Percentiles rank a stretch among this genome's conserved stretches.
These are phyloP conservation scores for Schizonepeta tenuifolia DNA, from an alignment of 257 asterid genomes.

Conservation along the genomic window DNA sequence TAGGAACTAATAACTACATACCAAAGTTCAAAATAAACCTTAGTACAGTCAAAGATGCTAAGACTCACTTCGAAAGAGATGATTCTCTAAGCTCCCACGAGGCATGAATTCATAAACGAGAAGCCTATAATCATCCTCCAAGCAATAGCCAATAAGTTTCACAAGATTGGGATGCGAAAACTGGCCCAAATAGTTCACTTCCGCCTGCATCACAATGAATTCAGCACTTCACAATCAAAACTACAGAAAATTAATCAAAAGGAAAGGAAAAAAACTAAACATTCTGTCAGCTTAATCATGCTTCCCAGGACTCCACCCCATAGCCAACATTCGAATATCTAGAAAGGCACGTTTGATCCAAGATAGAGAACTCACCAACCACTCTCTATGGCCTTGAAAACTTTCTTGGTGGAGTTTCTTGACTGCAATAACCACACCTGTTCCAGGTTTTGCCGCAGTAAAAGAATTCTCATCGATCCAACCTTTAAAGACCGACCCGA, in stretches of 20 bases:
- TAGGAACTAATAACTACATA: neutral
- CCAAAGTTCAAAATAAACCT: neutral
- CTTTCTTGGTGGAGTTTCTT: constrained; percentile 78
- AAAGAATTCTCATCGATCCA: constrained; percentile 78
- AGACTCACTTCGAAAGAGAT: constrained; percentile 71
- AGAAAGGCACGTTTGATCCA: neutral
- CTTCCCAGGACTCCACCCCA: neutral
- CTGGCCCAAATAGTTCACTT: constrained; percentile 64
- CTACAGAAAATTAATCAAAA: constrained; percentile 14
- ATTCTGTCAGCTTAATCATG: neutral
- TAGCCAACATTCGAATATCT: neutral
- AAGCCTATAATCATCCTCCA: constrained; percentile 65
- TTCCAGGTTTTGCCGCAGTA: constrained; percentile 74
- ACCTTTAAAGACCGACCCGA: constrained; percentile 88
- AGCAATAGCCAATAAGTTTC: constrained; percentile 61
- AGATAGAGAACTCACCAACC: constrained; percentile 69
- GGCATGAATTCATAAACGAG: constrained; percentile 68
- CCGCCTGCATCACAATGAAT: constrained; percentile 46
- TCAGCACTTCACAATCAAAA: neutral
- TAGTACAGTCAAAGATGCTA: constrained; percentile 1
- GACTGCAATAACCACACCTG: constrained; percentile 77
- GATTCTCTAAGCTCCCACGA: constrained; percentile 70
- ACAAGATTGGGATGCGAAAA: constrained; percentile 66
- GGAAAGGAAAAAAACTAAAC: neutral
- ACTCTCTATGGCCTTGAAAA: constrained; percentile 80